These are phyloP conservation scores for Ustilago sp. DNA, from an alignment of 1,284 basidiomycete species.

Conservation along the genomic window DNA sequence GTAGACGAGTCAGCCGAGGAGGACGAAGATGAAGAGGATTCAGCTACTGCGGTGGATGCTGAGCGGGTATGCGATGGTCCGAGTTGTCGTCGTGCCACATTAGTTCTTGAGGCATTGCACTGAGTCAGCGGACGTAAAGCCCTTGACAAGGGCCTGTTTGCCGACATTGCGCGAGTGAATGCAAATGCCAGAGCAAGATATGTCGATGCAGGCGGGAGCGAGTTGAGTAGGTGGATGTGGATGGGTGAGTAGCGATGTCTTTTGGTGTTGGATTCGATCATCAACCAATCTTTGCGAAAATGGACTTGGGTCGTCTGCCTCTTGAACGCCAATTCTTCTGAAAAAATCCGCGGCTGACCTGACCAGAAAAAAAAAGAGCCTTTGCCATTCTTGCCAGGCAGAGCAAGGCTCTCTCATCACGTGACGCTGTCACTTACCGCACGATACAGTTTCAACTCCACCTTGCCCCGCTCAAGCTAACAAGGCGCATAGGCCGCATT, in stretches of 20 bases:
- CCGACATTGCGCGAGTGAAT: constrained; percentile 22
- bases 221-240: background rate
- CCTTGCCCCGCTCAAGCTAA: constrained; percentile 7
- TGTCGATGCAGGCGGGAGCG: background rate
- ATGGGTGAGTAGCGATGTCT: no score
- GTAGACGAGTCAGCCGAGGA: constrained; percentile 1
- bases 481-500: background rate
- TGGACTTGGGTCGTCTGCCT: constrained; percentile 25
- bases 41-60: constrained; percentile 26
- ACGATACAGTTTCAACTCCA: constrained; percentile 25
- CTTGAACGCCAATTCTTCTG: constrained; percentile 10
- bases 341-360: constrained; percentile 7
- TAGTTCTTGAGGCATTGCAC: constrained; percentile 20
- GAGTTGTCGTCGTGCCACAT: no score
- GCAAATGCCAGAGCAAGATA: constrained; percentile 1
- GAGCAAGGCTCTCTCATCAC: constrained; percentile 16
- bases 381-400: background rate
- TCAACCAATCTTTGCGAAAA: background rate
- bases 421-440: constrained; percentile 40
- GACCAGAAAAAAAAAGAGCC: background rate
- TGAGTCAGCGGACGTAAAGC: constrained; percentile 19
- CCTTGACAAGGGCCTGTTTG: constrained; percentile 14
- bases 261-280: no score
- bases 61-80: constrained; percentile 17
- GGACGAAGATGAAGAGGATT: constrained; percentile 1